Conservation (phyloP, 73 alveolate genomes). For the Paramecium caudatum region DNA sequence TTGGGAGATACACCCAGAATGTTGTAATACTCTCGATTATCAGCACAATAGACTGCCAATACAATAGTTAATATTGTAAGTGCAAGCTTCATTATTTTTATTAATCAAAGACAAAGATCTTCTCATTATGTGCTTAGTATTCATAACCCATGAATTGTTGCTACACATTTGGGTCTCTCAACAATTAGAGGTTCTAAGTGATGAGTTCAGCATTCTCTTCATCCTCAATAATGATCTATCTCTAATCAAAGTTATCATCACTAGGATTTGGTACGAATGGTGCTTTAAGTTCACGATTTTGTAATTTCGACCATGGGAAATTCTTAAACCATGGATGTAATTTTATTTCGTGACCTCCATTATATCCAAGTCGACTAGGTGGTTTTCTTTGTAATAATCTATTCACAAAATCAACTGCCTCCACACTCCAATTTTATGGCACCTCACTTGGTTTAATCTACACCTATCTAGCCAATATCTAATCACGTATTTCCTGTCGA, state of each 20-base stretch:
- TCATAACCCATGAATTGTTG: slow-evolving; percentile 36
- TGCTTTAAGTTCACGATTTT: slow-evolving; percentile 87
- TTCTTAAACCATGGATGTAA: slow-evolving; percentile 91
- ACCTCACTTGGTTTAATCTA: slow-evolving; percentile 76
- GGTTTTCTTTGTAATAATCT: slow-evolving; percentile 87
- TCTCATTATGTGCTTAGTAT: slow-evolving; percentile 28
- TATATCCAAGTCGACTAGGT: slow-evolving; percentile 88
- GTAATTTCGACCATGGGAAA: slow-evolving; percentile 90
- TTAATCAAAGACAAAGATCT: slow-evolving; percentile 18
- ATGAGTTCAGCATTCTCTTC: slow-evolving; percentile 70
- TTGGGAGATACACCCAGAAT: slow-evolving; percentile 83
- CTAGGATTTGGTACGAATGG: slow-evolving; percentile 82
- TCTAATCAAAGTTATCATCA: slow-evolving; percentile 72
- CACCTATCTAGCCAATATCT: slow-evolving; percentile 83
- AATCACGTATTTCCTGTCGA: slow-evolving; percentile 81
- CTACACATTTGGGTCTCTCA: slow-evolving; percentile 32
- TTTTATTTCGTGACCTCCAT: slow-evolving; percentile 90
- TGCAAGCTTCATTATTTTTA: slow-evolving; percentile 20
- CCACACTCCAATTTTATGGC: slow-evolving; percentile 85
- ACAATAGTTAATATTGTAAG: slow-evolving; percentile 10
- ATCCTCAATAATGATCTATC: slow-evolving; percentile 75
- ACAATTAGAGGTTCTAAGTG: slow-evolving; percentile 5
- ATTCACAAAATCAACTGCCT: slow-evolving; percentile 86
- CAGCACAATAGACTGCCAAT: not conserved
- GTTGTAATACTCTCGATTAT: slow-evolving; percentile 83